Conservation (phyloP, 805 yeast genomes). For the Candida endomychidarum region DNA sequence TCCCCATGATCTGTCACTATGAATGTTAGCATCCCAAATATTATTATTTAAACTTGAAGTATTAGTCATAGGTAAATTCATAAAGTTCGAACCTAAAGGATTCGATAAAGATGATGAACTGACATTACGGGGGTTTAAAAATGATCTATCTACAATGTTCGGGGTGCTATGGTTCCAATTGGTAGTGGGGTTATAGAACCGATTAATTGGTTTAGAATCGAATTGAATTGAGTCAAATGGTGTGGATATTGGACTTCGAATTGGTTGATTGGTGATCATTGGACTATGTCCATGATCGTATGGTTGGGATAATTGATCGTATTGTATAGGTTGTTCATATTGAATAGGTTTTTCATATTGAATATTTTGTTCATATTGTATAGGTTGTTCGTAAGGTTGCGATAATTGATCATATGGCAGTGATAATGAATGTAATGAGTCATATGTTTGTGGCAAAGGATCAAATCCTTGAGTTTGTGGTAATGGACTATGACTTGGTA, state of each 20-base stretch:
- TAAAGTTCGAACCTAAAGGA: neutral
- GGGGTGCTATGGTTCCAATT: conserved; percentile 6
- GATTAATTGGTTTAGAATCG: neutral
- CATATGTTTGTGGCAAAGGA: neutral
- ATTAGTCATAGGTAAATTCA: conserved; percentile 5
- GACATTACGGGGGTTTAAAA: conserved; percentile 4
- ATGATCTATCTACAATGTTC: conserved; percentile 7
- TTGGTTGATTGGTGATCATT: neutral
- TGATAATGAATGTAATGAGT: too few relatives aligned
- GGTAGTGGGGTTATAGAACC: neutral
- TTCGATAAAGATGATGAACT: conserved; percentile 4
- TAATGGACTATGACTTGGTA: conserved; percentile 1
- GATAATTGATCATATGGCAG: too few relatives aligned
- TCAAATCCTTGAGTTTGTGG: neutral
- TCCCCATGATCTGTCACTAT: conserved; percentile 6
- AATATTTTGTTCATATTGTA: neutral
- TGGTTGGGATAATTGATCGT: neutral
- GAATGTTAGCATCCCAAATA: conserved; percentile 11
- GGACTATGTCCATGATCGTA: neutral
- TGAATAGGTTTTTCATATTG: neutral
- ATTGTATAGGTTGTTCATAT: neutral
- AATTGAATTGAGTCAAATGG: neutral
- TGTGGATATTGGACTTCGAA: neutral
- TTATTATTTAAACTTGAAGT: conserved; percentile 5
- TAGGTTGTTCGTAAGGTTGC: neutral